Evolutionary conservation across 192 early-diverging fungal genomes (phyloP).

Genomic region (Coemansia sp.): DNA sequence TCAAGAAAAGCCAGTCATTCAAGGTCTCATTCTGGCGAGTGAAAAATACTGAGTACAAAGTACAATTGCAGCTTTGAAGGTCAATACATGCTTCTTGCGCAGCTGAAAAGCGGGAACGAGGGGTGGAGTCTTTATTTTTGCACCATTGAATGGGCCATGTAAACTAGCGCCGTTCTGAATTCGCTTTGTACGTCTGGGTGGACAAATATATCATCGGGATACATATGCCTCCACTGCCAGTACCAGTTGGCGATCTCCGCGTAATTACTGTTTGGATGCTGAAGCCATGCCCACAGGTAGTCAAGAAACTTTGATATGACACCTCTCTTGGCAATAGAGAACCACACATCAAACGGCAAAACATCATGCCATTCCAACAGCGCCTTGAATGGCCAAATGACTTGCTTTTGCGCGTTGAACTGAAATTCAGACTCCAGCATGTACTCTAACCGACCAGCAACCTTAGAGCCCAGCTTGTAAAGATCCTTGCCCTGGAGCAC

Average conservation of each 20-base stretch:
- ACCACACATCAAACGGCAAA: constrained; percentile 33
- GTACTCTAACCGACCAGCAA: constrained; percentile 15
- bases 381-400: constrained; percentile 39
- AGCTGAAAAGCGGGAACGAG: not conserved
- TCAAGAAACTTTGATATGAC: constrained; percentile 26
- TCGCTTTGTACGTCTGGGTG: constrained; percentile 18
- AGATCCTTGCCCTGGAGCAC: constrained; percentile 33
- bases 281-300: constrained; percentile 39
- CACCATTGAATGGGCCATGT: constrained; percentile 35
- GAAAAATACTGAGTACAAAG: not conserved
- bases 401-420: constrained; percentile 31
- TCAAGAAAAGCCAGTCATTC: constrained; percentile 1
- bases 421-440: constrained; percentile 33
- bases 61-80: not conserved
- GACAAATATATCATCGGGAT: constrained; percentile 25
- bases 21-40: not conserved
- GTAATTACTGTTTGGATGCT: constrained; percentile 37
- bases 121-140: not conserved
- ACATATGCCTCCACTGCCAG: constrained; percentile 49
- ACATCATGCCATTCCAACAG: constrained; percentile 34
- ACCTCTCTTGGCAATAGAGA: constrained; percentile 14
- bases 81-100: not conserved
- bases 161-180: constrained; percentile 35
- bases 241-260: constrained; percentile 54
- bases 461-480: constrained; percentile 19